Conservation (phyloP, 352 stramenopile genomes). For the Phytopythium mirpurense region DNA sequence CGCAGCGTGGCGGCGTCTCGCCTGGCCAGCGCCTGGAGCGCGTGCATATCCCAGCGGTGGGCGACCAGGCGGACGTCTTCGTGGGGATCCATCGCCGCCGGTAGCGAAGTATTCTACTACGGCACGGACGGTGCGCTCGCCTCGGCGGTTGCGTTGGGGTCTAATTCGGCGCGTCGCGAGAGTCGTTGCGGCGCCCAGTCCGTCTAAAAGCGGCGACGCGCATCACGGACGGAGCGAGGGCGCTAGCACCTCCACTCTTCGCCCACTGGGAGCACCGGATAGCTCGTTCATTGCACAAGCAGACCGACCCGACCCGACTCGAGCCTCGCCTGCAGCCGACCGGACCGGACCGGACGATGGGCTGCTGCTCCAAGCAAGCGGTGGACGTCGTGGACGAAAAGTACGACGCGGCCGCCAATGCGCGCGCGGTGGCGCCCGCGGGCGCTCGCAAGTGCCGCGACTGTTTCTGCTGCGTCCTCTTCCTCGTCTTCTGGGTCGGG, state of each 20-base stretch:
- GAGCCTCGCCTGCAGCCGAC: background rate
- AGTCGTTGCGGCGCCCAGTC: background rate
- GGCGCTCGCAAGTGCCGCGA: constrained; percentile 62
- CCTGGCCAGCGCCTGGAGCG: constrained; percentile 32
- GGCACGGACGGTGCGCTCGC: too few relatives aligned
- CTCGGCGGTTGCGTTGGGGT: background rate
- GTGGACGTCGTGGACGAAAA: constrained; percentile 28
- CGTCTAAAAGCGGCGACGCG: background rate
- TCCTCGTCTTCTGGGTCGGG: constrained; percentile 69
- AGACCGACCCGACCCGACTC: background rate
- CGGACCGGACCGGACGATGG: constrained; percentile 23
- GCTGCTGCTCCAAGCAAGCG: constrained; percentile 58
- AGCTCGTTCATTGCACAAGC: background rate
- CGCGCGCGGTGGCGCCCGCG: constrained; percentile 44
- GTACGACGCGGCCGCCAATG: constrained; percentile 15
- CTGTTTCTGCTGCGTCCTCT: constrained; percentile 57
- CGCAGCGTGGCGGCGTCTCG: constrained; percentile 25
- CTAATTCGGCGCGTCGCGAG: background rate
- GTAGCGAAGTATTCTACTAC: background rate
- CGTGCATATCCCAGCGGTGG: constrained; percentile 60
- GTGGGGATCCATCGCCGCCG: background rate
- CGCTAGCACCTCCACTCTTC: too few relatives aligned
- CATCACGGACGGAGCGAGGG: background rate
- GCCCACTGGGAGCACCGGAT: too few relatives aligned
- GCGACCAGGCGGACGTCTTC: constrained; percentile 21